Evolutionary conservation across 352 stramenopile species (phyloP), one percentile per base, ranked within the genome.

Genomic region (Pythium sp.): DNA sequence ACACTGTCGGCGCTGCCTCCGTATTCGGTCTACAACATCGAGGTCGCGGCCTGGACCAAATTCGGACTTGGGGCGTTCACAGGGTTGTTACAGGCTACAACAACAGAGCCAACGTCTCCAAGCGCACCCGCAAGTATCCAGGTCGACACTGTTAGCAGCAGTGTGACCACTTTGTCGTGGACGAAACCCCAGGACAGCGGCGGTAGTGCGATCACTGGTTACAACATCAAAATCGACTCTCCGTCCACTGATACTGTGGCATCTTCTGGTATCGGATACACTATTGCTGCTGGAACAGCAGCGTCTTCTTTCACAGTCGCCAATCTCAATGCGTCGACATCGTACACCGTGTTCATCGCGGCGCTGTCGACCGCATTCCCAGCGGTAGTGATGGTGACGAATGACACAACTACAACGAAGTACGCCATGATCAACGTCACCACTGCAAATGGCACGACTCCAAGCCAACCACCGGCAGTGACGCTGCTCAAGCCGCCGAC

Each of bases 1-100:
- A 79, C 70, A 2, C 54, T 91, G 3, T 86, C 79, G 0, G 72
- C 65, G 0, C 73, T 91, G 2, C 28, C 62, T 9, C 51, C 80
- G 6, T 34, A n/a, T 36, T 81, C 64, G 20, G 9, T 66, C 15
- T 89, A 86, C 56, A 38, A 28, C 34, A 54, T 86, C 4, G 61
- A 86, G 57, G 62, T 90, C 5, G 78, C 78, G 18, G 72, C 73
- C 30, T 90, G 80, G 81, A 91, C 82, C 56, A 4, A 1, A 5
- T 86, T 82, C 46, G 83, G 83, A 3, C 20, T 72, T 4, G 81
- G 83, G 0, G 41, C 72, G 18, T 90, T 77, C 47, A 75, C 78
- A 0, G 36, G 59, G 47, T 20, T 32, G 0, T 20, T 76, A 3
- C 65, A 70, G 2, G 69, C 75, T 0, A 62, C 62, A 15, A 91